Conservation (phyloP, 495 filamentous ascomycete genomes). For the Entonaema liquescens region DNA sequence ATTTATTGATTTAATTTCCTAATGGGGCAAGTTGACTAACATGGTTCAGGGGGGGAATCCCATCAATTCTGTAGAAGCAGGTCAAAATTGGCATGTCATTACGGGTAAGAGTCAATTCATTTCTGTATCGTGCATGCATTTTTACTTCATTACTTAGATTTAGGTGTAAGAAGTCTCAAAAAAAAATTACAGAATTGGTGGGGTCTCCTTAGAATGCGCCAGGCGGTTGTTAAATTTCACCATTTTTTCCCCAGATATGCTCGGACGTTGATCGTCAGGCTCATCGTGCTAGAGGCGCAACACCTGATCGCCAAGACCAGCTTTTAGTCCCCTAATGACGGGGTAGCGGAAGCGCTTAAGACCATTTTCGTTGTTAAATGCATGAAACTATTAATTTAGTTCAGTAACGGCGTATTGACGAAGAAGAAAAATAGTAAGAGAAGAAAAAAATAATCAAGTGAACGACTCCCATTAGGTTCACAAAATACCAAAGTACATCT, state of each 20-base stretch:
- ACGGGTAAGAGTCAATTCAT: background rate
- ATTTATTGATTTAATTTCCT: conserved; percentile 21
- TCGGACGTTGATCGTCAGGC: conserved; percentile 36
- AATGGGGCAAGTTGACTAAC: conserved; percentile 14
- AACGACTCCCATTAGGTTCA: background rate
- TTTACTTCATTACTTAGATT: background rate
- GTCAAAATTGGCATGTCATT: background rate
- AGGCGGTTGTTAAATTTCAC: conserved; percentile 24
- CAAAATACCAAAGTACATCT: background rate
- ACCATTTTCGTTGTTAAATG: conserved; percentile 15
- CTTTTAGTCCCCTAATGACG: conserved; percentile 11
- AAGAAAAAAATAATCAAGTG: background rate
- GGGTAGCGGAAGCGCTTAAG: conserved; percentile 5
- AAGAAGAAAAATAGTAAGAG: background rate
- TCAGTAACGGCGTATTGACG: conserved; percentile 15
- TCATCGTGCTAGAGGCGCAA: conserved; percentile 27
- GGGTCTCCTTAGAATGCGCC: conserved; percentile 14
- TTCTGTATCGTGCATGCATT: background rate
- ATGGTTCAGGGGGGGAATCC: conserved; percentile 26
- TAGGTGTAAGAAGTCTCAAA: conserved; percentile 10
- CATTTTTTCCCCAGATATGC: conserved; percentile 41
- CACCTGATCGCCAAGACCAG: conserved; percentile 39
- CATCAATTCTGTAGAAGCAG: conserved; percentile 9
- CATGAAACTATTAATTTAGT: conserved; percentile 20
- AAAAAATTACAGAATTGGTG: conserved; percentile 6